These are phyloP conservation scores for Erodium texanum DNA, from an alignment of 441 rosid species.

Conservation along the genomic window DNA sequence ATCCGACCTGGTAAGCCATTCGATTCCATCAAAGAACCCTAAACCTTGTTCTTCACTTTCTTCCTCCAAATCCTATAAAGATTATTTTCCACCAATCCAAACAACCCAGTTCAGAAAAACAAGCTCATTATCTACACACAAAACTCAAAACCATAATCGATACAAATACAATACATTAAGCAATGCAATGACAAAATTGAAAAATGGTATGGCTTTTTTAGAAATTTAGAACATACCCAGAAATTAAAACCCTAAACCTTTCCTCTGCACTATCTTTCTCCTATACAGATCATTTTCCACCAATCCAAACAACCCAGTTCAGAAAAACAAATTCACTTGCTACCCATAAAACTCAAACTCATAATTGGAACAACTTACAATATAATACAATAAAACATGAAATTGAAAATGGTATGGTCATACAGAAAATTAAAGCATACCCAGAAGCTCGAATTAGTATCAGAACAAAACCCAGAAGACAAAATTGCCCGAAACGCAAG, in stretches of 20 bases:
- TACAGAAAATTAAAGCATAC: constrained; percentile 1
- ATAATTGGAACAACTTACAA: too few species aligned
- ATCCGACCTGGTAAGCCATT: constrained; percentile 23
- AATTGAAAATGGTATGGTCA: background rate
- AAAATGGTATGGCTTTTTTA: too few species aligned
- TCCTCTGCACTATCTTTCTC: too few species aligned
- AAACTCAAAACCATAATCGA: background rate
- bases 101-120: background rate
- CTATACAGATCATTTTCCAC: background rate
- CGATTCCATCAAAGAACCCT: too few species aligned
- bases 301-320: background rate
- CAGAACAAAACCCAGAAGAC: constrained; percentile 14
- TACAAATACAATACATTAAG: background rate
- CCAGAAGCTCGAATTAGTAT: constrained; percentile 11
- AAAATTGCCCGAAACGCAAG: constrained; percentile 10
- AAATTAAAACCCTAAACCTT: too few species aligned
- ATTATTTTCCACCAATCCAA: background rate
- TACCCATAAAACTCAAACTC: background rate
- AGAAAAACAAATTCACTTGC: too few species aligned
- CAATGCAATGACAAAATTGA: too few species aligned
- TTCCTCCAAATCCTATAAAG: too few species aligned
- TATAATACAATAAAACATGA: background rate
- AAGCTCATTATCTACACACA: background rate
- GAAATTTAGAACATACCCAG: too few species aligned
- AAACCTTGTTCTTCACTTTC: too few species aligned